A percentile compares a stretch with the other conserved stretches of the same genome.
phyloP scores from a whole-genome alignment of 1,139 yeast species.

The Diutina catenulata region DNA sequence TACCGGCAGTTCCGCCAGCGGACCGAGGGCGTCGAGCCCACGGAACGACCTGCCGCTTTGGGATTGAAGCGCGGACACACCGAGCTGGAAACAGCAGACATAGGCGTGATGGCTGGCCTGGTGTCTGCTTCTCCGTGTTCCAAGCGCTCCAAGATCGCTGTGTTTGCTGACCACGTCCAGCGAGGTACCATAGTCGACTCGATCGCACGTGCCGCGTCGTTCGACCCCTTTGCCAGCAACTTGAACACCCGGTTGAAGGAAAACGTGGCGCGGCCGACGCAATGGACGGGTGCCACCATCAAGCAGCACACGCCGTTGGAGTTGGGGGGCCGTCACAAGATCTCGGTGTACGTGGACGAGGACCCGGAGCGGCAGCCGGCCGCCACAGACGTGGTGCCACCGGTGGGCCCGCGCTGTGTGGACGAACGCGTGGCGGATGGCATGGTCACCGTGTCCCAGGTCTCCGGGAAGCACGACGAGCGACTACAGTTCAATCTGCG shows the following conservation, averaged over 20 bases:
- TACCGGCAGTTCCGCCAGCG: constrained; percentile 31
- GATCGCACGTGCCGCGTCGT: constrained; percentile 13
- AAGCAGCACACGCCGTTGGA: constrained; percentile 19
- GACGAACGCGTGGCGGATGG: constrained; percentile 15
- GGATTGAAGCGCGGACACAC: too few species aligned
- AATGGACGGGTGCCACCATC: constrained; percentile 58
- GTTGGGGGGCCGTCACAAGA: background rate
- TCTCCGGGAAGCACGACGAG: constrained; percentile 54
- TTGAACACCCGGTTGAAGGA: constrained; percentile 33
- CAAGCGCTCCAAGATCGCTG: constrained; percentile 11
- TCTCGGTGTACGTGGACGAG: background rate
- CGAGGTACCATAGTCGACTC: constrained; percentile 20
- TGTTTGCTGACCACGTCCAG: constrained; percentile 14
- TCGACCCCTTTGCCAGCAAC: constrained; percentile 33
- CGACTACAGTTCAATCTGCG: constrained; percentile 51
- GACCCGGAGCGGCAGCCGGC: too few species aligned
- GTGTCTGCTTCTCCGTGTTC: too few species aligned
- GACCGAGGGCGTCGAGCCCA: background rate
- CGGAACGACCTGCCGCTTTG: too few species aligned
- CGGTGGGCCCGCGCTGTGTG: too few species aligned
- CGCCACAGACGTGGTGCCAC: too few species aligned
- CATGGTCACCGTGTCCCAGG: constrained; percentile 32
- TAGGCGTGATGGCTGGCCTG: too few species aligned
- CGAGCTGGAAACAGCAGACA: too few species aligned
- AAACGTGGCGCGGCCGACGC: constrained; percentile 42